Evolutionary conservation across 73 alveolate species (phyloP), one percentile per base, ranked within the genome.

Genomic region (Durusdinium trenchii): DNA sequence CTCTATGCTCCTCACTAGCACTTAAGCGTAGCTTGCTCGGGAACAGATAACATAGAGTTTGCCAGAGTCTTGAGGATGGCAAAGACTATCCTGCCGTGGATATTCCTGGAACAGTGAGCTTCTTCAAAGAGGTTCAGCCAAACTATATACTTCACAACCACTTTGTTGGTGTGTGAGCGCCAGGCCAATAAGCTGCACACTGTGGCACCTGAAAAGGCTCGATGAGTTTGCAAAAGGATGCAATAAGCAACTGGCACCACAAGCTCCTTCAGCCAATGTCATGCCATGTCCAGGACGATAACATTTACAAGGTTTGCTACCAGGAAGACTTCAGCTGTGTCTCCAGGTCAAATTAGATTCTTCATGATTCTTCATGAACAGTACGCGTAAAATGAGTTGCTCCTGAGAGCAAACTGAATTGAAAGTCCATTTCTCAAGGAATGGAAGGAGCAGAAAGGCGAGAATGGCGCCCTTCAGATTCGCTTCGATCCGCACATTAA

Each of bases 301-400:
- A 75, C 85, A 51, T 36, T n/a, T 75, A 75, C 57, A 75, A 75
- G 52, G 32, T 75, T 35, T 75, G 85, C 85, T 75, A 75, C 50
- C 85, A 75, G 50, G 85, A 75, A 75, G 85, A 75, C 48, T n/a
- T n/a, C n/a, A 75, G 85, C 85, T 75, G 85, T 75, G 85, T 42
- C 85, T 20, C 85, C 40, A 38, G 85, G 85, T 35, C 32, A n/a
- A n/a, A n/a, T n/a, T n/a, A n/a, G n/a, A n/a, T n/a, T n/a, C n/a
- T n/a, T 69, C n/a, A n/a, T n/a, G n/a, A n/a, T n/a, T n/a, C n/a
- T n/a, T n/a, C n/a, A n/a, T n/a, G n/a, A n/a, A n/a, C n/a, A n/a
- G n/a, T n/a, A n/a, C n/a, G n/a, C n/a, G n/a, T n/a, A n/a, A n/a
- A n/a, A n/a, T n/a, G n/a, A n/a, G n/a, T n/a, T n/a, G n/a, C n/a